phyloP scores from a whole-genome alignment of 2,329 filamentous ascomycete species.

The Beauveria medogensis region DNA sequence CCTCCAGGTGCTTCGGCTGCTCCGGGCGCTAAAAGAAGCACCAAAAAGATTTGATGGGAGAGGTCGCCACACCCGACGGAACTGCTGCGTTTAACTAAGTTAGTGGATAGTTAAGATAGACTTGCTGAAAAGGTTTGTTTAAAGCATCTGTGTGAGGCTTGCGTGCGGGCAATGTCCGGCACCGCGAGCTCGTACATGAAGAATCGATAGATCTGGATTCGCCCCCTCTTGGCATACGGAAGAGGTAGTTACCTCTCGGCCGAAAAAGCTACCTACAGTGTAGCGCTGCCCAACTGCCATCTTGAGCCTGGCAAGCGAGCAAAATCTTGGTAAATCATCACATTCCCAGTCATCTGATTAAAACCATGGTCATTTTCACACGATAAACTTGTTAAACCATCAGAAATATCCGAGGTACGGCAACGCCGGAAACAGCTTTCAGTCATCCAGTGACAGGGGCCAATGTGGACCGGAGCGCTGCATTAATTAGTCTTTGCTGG shows the following conservation, averaged over 20 bases:
- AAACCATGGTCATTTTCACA: background rate
- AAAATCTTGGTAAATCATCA: too few relatives aligned
- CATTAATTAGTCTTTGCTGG: background rate
- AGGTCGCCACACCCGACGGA: background rate
- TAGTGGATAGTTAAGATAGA: background rate
- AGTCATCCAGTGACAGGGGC: background rate
- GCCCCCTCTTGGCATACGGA: too few relatives aligned
- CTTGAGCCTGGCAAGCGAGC: too few relatives aligned
- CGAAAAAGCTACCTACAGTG: too few relatives aligned
- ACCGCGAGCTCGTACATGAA: too few relatives aligned
- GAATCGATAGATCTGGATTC: too few relatives aligned
- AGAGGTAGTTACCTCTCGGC: too few relatives aligned
- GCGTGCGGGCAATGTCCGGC: too few relatives aligned
- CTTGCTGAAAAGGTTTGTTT: background rate
- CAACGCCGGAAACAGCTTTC: conserved; percentile 4
- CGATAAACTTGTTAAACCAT: background rate
- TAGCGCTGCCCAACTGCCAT: too few relatives aligned
- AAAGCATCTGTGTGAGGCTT: background rate
- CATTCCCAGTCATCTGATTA: background rate
- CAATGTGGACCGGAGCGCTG: background rate
- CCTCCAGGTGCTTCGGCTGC: background rate
- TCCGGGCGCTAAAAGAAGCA: conserved; percentile 2
- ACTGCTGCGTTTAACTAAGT: background rate
- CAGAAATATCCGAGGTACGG: background rate
- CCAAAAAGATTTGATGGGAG: background rate